Evolutionary conservation across 2,329 filamentous ascomycete genomes (phyloP).

Genomic region (Fusarium clavum): DNA sequence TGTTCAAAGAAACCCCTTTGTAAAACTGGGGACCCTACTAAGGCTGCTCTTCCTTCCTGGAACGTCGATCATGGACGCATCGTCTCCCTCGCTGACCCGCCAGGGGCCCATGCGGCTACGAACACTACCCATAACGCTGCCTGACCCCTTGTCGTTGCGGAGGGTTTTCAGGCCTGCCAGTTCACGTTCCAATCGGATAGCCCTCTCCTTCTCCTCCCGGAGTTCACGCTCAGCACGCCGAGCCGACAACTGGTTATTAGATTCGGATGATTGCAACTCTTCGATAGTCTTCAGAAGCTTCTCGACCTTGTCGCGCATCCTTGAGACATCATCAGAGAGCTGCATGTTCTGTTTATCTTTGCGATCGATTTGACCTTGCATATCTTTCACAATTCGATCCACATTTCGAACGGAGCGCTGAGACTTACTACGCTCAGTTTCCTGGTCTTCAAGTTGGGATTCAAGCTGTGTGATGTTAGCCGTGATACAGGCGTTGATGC

Average conservation of each 20-base stretch:
- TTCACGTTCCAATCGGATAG: constrained; percentile 85
- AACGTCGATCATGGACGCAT: constrained; percentile 60
- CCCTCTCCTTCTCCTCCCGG: constrained; percentile 87
- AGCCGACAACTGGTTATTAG: constrained; percentile 80
- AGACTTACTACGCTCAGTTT: constrained; percentile 81
- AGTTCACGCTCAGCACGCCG: constrained; percentile 91
- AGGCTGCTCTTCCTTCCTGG: constrained; percentile 75
- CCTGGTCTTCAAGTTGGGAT: constrained; percentile 84
- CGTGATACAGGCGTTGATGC: constrained; percentile 11
- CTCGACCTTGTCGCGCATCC: constrained; percentile 90
- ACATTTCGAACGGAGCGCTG: constrained; percentile 91
- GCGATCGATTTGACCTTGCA: constrained; percentile 91
- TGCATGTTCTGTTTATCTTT: constrained; percentile 88
- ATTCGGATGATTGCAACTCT: constrained; percentile 90
- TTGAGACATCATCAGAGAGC: constrained; percentile 83
- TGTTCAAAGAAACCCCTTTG: constrained; percentile 78
- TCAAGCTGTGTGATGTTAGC: constrained; percentile 74
- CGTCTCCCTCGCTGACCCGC: constrained; percentile 56
- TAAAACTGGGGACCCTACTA: constrained; percentile 73
- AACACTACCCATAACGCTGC: constrained; percentile 61
- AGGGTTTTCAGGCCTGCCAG: constrained; percentile 86
- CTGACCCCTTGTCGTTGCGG: constrained; percentile 69
- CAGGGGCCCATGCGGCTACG: constrained; percentile 52
- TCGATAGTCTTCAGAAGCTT: constrained; percentile 92
- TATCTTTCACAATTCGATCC: constrained; percentile 92